These are phyloP conservation scores for Oxyria digyna DNA, from an alignment of 148 eudicot species.

Conservation along the genomic window DNA sequence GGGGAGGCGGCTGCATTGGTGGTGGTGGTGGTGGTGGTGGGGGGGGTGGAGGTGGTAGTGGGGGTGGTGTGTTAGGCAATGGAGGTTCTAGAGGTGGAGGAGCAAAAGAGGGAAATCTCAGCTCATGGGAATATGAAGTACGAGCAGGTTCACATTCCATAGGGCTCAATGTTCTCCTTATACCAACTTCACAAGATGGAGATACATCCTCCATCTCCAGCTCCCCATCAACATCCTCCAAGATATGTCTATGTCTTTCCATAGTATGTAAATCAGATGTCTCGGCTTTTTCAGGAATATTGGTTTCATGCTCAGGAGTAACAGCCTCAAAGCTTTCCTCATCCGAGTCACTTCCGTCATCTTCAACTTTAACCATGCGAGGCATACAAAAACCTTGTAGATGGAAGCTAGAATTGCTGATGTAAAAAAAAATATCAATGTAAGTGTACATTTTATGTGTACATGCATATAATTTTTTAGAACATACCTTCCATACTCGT, in stretches of 20 bases:
- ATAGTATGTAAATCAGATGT: conserved; percentile 15
- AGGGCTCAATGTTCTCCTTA: conserved; percentile 15
- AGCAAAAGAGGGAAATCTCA: conserved; percentile 22
- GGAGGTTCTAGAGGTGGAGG: conserved; percentile 51
- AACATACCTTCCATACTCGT: conserved; percentile 87
- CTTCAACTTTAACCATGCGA: conserved; percentile 71
- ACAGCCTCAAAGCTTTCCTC: conserved; percentile 89
- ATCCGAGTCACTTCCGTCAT: conserved; percentile 75
- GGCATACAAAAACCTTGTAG: conserved; percentile 93
- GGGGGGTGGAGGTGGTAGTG: conserved; percentile 24
- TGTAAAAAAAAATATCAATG: not conserved
- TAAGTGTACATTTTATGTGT: not conserved
- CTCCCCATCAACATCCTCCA: conserved; percentile 98
- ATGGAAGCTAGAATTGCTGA: conserved; percentile 92
- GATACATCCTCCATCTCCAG: conserved; percentile 99
- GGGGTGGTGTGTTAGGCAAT: conserved; percentile 34
- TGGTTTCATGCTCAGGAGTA: conserved; percentile 74
- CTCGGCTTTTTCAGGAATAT: conserved; percentile 26
- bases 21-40: conserved; percentile 30
- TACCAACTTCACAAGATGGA: conserved; percentile 46
- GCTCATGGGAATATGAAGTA: conserved; percentile 24
- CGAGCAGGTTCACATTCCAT: conserved; percentile 9
- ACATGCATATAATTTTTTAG: not conserved
- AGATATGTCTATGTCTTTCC: conserved; percentile 57
- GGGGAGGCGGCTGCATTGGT: conserved; percentile 9